phyloP scores from a whole-genome alignment of 805 yeast species.

The Candida quercuum region DNA sequence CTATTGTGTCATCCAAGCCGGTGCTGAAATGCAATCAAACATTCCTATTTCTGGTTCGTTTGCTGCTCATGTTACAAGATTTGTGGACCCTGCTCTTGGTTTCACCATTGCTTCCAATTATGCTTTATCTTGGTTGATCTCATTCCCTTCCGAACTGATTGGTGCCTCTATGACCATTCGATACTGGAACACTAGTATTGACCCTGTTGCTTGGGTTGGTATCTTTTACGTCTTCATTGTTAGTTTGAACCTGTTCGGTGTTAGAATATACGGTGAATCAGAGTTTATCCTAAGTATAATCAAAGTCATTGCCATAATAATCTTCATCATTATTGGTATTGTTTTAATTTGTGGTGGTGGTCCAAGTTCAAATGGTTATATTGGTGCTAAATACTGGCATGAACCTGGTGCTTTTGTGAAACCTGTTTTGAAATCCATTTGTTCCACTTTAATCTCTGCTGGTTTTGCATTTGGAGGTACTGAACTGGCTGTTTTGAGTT shows the following conservation, averaged over 20 bases:
- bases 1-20: conserved; percentile 54
- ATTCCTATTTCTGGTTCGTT: conserved; percentile 52
- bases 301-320: conserved; percentile 39
- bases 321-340: conserved; percentile 47
- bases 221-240: conserved; percentile 45
- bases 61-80: conserved; percentile 43
- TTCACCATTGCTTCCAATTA: conserved; percentile 51
- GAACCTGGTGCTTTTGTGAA: conserved; percentile 49
- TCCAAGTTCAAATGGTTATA: conserved; percentile 36
- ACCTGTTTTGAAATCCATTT: conserved; percentile 62
- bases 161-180: conserved; percentile 53
- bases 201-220: conserved; percentile 57
- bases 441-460: conserved; percentile 70
- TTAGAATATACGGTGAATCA: conserved; percentile 49
- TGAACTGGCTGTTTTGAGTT: conserved; percentile 68
- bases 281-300: conserved; percentile 42
- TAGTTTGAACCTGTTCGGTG: conserved; percentile 46
- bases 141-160: conserved; percentile 54
- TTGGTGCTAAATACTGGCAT: conserved; percentile 41
- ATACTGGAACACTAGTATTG: conserved; percentile 44
- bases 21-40: conserved; percentile 49
- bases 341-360: conserved; percentile 40
- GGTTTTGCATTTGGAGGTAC: conserved; percentile 76
- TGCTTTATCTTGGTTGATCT: conserved; percentile 50
- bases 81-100: conserved; percentile 51